Evolutionary conservation across 75 land plant genomes (phyloP).

Genomic region (Chamaecyparis obtusa): DNA sequence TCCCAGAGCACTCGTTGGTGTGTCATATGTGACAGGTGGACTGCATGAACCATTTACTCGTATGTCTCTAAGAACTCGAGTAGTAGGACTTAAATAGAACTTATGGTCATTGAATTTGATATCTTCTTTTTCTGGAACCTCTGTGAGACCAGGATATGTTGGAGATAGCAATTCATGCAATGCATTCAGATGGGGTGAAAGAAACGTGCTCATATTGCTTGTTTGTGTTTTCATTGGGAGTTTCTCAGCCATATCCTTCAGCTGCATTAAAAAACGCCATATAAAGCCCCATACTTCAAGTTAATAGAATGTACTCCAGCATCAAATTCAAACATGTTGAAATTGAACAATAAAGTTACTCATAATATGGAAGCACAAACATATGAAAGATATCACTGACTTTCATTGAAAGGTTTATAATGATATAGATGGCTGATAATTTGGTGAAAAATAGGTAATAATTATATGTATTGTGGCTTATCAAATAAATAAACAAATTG

Average conservation of each 20-base stretch:
- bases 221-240: constrained; percentile 23
- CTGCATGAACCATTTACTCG: constrained; percentile 27
- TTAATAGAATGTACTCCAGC: background rate
- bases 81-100: constrained; percentile 11
- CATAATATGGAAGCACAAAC: background rate
- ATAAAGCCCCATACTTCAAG: background rate
- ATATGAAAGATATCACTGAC: background rate
- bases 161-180: constrained; percentile 19
- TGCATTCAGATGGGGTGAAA: constrained; percentile 6
- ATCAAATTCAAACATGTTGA: background rate
- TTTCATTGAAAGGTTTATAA: background rate
- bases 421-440: background rate
- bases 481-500: background rate
- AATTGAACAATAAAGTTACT: background rate
- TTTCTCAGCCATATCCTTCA: constrained; percentile 55
- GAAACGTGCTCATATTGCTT: constrained; percentile 12
- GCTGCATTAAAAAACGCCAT: constrained; percentile 27
- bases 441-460: background rate
- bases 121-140: constrained; percentile 26
- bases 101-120: constrained; percentile 15
- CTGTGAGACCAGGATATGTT: constrained; percentile 13
- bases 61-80: constrained; percentile 17
- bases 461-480: background rate
- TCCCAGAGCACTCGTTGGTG: constrained; percentile 8
- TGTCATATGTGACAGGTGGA: constrained; percentile 18